Base-by-base conservation (phyloP, 1,284 basidiomycete genomes). In the Fomitopsis pinicola region DNA sequence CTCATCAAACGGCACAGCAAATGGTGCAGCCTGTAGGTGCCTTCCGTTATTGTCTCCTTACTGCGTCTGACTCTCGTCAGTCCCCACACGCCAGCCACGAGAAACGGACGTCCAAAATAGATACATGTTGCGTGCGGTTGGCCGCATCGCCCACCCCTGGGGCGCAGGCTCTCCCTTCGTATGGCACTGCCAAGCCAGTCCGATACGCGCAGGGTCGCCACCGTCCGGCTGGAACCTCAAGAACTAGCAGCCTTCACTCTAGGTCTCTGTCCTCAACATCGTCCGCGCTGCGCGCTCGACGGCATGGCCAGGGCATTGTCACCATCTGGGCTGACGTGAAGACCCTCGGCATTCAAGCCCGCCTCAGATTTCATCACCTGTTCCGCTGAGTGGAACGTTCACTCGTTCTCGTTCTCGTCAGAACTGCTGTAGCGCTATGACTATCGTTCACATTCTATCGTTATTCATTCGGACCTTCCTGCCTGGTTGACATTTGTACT, bases 281-380 rank as follows among this genome's bases (percentile, higher is more conserved):
- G 9, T 57, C 55, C 17, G 42, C 53, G 46, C 26, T 38, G 45
- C 30, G 42, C 30, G 30, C 50, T 2, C 35, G 36, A 48, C 48
- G 61, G 28, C 52, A 40, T 15, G 22, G 55, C 17, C 52, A 57
- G 7, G n/a, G 57, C 19, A 50, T 59, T 28, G 28, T 30, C n/a
- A 50, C 57, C 22, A 53, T 62, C 14, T 62, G 52, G 61, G 53
- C 42, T 12, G 61, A 59, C 33, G 52, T 62, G 38, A 55, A 52
- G 38, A 45, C 26, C 19, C n/a, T 55, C 10, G 61, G 61, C 10
- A 35, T 54, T 36, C 57, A 54, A 35, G 19, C 59, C 38, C 57
- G 61, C 15, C 36, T 59, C 14, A 56, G 58, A 36, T 28, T 62
- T 12, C 28, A 35, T 30, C 61, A 56, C 45, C 30, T 56, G 4